A percentile compares a stretch with the other conserved stretches of the same genome.
Evolutionary conservation across 495 filamentous ascomycete species (phyloP).

Genomic region (Tuber magnatum): DNA sequence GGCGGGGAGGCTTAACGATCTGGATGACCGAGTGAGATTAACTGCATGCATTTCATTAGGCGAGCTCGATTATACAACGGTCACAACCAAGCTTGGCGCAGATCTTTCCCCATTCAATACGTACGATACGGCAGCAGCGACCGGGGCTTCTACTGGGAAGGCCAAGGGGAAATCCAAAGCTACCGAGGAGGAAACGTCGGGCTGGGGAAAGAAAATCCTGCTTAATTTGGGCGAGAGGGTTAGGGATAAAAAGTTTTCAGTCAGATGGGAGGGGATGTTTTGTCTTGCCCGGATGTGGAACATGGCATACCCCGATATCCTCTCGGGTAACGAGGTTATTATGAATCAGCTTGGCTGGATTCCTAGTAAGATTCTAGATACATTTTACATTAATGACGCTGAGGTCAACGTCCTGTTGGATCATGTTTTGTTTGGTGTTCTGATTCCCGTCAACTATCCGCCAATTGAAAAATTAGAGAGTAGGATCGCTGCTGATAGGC

Average conservation of each 20-base stretch:
- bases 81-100: slow-evolving; percentile 70
- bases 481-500: slow-evolving; percentile 54
- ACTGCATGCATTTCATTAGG: slow-evolving; percentile 77
- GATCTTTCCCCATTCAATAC: slow-evolving; percentile 40
- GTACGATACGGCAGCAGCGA: slow-evolving; percentile 23
- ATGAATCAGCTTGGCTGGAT: slow-evolving; percentile 64
- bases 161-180: slow-evolving; percentile 48
- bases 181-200: slow-evolving; percentile 44
- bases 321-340: slow-evolving; percentile 70
- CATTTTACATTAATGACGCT: slow-evolving; percentile 81
- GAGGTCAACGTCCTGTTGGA: slow-evolving; percentile 81
- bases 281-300: slow-evolving; percentile 82
- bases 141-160: slow-evolving; percentile 12
- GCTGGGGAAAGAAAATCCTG: slow-evolving; percentile 49
- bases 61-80: slow-evolving; percentile 63
- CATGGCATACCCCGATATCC: slow-evolving; percentile 78
- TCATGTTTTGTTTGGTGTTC: slow-evolving; percentile 72
- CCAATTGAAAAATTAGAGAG: slow-evolving; percentile 61
- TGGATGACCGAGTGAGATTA: slow-evolving; percentile 82
- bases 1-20: slow-evolving; percentile 72
- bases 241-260: slow-evolving; percentile 72
- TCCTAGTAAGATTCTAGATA: slow-evolving; percentile 77
- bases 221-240: slow-evolving; percentile 76
- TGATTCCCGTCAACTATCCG: slow-evolving; percentile 80
- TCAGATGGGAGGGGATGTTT: slow-evolving; percentile 79